Evolutionary conservation across 305 asterid genomes (phyloP).

Genomic region (Petunia hybrid): DNA sequence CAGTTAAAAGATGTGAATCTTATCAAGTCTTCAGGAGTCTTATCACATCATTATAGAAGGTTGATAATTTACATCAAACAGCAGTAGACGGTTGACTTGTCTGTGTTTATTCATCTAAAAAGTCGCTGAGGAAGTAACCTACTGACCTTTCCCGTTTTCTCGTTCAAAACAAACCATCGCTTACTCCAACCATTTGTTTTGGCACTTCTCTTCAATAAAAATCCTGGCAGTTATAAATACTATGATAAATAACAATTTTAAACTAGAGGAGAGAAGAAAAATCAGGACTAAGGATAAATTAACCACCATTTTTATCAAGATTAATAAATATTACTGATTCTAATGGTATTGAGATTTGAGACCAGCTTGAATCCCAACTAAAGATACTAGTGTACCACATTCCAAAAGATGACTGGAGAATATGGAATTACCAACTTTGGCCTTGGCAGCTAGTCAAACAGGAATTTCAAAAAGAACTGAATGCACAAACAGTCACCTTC

Average conservation of each 20-base stretch:
- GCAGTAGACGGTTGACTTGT: not conserved
- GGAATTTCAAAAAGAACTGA: slow-evolving; percentile 12
- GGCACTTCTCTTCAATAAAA: slow-evolving; percentile 83
- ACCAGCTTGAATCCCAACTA: not conserved
- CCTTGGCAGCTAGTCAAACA: slow-evolving; percentile 21
- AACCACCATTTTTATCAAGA: slow-evolving; percentile 6
- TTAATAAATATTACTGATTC: slow-evolving; percentile 1
- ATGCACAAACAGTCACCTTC: not conserved
- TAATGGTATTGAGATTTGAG: slow-evolving; percentile 1
- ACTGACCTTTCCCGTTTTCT: slow-evolving; percentile 94
- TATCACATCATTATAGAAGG: slow-evolving; percentile 9
- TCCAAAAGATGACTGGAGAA: not conserved
- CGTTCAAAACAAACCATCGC: slow-evolving; percentile 97
- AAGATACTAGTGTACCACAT: slow-evolving; percentile 9
- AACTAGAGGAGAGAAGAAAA: not conserved
- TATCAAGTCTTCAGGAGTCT: not conserved
- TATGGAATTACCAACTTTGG: slow-evolving; percentile 1
- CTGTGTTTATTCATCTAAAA: not conserved
- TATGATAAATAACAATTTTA: slow-evolving; percentile 18
- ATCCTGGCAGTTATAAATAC: slow-evolving; percentile 55
- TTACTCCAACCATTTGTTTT: slow-evolving; percentile 94
- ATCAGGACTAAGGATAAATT: slow-evolving; percentile 3
- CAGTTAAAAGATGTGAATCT: not conserved
- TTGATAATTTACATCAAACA: not conserved
- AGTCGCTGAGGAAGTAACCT: slow-evolving; percentile 28